These are phyloP conservation scores for Debaryomyces singareniensis DNA, from an alignment of 1,139 yeast species.

Conservation along the genomic window DNA sequence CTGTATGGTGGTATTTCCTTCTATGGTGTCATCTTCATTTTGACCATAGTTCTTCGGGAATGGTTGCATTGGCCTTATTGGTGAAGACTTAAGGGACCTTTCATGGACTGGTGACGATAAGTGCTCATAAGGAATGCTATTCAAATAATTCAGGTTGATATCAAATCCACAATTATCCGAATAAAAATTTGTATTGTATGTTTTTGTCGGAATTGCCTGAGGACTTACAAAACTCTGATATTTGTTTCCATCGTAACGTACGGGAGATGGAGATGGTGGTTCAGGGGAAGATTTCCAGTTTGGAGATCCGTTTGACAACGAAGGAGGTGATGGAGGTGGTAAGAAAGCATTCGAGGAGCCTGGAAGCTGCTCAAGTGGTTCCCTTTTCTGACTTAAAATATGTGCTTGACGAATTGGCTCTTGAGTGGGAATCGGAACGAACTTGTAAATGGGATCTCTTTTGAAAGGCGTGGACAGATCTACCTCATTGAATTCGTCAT, in stretches of 20 bases:
- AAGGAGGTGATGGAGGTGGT: slow-evolving; percentile 42
- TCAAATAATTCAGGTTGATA: not conserved
- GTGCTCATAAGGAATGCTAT: slow-evolving; percentile 6
- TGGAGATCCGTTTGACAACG: slow-evolving; percentile 30
- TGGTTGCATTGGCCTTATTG: slow-evolving; percentile 22
- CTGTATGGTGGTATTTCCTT: slow-evolving; percentile 34
- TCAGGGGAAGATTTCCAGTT: slow-evolving; percentile 39
- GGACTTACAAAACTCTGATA: not conserved
- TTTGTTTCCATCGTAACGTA: slow-evolving; percentile 2
- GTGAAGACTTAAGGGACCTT: slow-evolving; percentile 23
- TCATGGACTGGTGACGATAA: slow-evolving; percentile 24
- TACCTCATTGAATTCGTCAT: not conserved
- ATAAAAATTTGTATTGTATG: slow-evolving; percentile 22
- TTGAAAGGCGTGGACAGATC: slow-evolving; percentile 7
- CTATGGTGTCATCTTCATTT: slow-evolving; percentile 29
- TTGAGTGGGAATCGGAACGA: slow-evolving; percentile 39
- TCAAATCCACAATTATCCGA: slow-evolving; percentile 19
- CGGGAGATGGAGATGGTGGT: slow-evolving; percentile 33
- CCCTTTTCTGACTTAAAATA: not conserved
- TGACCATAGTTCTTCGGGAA: slow-evolving; percentile 18
- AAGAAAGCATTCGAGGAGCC: slow-evolving; percentile 17
- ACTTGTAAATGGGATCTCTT: slow-evolving; percentile 16
- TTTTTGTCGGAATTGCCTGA: slow-evolving; percentile 1
- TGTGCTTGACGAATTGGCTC: slow-evolving; percentile 20
- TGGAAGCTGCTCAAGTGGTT: not conserved